Conservation (phyloP, 2,329 filamentous ascomycete species). For the Akanthomyces dipterigenus region DNA sequence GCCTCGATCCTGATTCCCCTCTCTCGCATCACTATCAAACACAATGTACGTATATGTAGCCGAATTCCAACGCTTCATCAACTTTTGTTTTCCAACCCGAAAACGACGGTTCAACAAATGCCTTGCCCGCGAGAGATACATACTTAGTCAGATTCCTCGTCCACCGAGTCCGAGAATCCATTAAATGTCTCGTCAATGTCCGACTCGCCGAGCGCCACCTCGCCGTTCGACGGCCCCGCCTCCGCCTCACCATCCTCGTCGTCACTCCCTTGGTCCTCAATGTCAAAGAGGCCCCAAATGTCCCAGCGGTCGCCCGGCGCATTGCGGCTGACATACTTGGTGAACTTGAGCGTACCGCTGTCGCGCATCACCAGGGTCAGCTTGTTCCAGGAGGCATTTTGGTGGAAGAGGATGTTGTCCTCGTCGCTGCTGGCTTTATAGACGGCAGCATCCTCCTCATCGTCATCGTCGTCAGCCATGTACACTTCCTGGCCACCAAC, state of each 20-base stretch:
- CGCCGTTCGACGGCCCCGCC: constrained; percentile 15
- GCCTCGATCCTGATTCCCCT: too few relatives aligned
- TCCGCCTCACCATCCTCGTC: constrained; percentile 27
- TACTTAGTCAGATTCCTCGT: constrained; percentile 31
- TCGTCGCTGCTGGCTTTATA: constrained; percentile 79
- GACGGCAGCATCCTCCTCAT: constrained; percentile 73
- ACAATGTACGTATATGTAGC: not conserved
- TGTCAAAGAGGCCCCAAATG: constrained; percentile 70
- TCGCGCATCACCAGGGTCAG: constrained; percentile 87
- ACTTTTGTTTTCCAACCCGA: not conserved
- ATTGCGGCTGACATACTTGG: constrained; percentile 84
- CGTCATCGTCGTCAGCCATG: constrained; percentile 84
- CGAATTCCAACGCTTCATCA: not conserved
- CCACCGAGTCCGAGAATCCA: constrained; percentile 44
- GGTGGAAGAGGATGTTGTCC: constrained; percentile 59
- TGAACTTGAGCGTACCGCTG: constrained; percentile 78
- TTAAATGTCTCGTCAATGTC: constrained; percentile 51
- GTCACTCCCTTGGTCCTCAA: constrained; percentile 49
- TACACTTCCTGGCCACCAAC: constrained; percentile 82
- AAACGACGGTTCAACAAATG: not conserved
- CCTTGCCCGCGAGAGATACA: not conserved
- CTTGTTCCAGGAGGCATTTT: constrained; percentile 73
- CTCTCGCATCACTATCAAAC: not conserved
- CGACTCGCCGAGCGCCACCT: constrained; percentile 29
- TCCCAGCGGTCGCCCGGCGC: constrained; percentile 93